These are phyloP conservation scores for Cercospora sp. DNA, from an alignment of 2,329 filamentous ascomycete species.

Conservation along the genomic window DNA sequence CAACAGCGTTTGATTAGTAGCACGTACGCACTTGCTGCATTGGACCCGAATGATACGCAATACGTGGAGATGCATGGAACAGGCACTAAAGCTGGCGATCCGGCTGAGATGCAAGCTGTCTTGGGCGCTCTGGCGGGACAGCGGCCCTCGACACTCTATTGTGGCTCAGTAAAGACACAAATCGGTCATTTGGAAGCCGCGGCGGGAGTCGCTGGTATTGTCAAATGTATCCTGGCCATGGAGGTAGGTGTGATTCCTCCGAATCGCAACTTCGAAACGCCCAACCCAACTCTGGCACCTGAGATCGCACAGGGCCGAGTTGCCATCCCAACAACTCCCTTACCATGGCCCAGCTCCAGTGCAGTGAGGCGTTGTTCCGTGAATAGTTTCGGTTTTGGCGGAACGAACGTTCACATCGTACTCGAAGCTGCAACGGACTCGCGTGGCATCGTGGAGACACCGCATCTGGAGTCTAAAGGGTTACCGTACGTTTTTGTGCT, in stretches of 20 bases:
- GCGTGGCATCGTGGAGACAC: no score
- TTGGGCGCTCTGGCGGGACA: constrained; percentile 1
- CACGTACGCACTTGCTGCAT: constrained; percentile 2
- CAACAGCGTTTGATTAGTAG: constrained; percentile 6
- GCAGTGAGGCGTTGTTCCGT: constrained; percentile 3
- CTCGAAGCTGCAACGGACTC: neutral
- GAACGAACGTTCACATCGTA: constrained; percentile 24
- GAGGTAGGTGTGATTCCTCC: constrained; percentile 33
- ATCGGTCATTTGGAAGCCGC: constrained; percentile 20
- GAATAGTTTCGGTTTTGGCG: constrained; percentile 32
- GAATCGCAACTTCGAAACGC: constrained; percentile 25
- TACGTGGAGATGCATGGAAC: constrained; percentile 8
- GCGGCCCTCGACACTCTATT: neutral
- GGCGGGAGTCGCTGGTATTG: constrained; percentile 13
- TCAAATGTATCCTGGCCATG: constrained; percentile 25
- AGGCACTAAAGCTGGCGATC: constrained; percentile 1
- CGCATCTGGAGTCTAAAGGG: no score
- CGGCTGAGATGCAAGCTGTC: neutral
- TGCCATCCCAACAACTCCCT: no score
- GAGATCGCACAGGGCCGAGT: neutral
- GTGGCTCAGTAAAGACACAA: constrained; percentile 16
- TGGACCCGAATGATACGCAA: neutral
- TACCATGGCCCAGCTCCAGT: no score
- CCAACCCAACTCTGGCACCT: neutral
- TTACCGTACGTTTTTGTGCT: no score